phyloP scores from a whole-genome alignment of 208 protist genomes.

The Trypanosoma boissoni region DNA sequence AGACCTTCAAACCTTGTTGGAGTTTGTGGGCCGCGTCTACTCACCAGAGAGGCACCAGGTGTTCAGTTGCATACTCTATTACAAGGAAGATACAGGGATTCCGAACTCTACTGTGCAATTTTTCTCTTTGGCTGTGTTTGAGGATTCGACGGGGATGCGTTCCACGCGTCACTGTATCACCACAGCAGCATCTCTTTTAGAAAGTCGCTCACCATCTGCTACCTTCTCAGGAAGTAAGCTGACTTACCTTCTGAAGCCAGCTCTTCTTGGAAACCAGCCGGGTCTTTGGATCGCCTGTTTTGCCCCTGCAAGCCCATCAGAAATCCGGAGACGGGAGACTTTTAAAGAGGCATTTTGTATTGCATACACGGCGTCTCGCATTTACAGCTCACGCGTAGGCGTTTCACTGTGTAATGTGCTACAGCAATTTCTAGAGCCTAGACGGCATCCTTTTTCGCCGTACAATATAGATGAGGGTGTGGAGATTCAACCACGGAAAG shows the following conservation, averaged over 20 bases:
- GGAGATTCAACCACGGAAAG: constrained; percentile 14
- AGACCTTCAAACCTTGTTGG: constrained; percentile 15
- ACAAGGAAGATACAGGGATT: constrained; percentile 15
- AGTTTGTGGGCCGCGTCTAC: constrained; percentile 1
- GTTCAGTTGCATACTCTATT: constrained; percentile 61
- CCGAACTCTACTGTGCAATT: constrained; percentile 81
- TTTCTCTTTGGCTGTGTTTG: constrained; percentile 59
- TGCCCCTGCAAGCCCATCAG: constrained; percentile 35
- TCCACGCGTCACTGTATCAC: constrained; percentile 69
- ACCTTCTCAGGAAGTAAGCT: constrained; percentile 59
- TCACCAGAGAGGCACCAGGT: constrained; percentile 37
- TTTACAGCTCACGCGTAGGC: constrained; percentile 50
- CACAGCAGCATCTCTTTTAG: constrained; percentile 53
- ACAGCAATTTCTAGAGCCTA: not conserved
- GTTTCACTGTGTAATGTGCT: constrained; percentile 3
- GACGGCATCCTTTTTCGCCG: not conserved
- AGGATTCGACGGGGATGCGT: constrained; percentile 48
- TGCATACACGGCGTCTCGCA: constrained; percentile 42
- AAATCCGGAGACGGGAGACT: constrained; percentile 36
- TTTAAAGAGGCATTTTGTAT: constrained; percentile 78
- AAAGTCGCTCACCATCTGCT: constrained; percentile 45
- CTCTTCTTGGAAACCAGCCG: constrained; percentile 55
- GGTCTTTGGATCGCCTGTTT: constrained; percentile 74
- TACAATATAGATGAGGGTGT: constrained; percentile 4
- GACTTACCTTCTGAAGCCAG: constrained; percentile 67